A percentile compares a stretch with the other conserved stretches of the same genome.
Conservation (phyloP, 139 green algal species). For the Monoraphidium neglectum region DNA sequence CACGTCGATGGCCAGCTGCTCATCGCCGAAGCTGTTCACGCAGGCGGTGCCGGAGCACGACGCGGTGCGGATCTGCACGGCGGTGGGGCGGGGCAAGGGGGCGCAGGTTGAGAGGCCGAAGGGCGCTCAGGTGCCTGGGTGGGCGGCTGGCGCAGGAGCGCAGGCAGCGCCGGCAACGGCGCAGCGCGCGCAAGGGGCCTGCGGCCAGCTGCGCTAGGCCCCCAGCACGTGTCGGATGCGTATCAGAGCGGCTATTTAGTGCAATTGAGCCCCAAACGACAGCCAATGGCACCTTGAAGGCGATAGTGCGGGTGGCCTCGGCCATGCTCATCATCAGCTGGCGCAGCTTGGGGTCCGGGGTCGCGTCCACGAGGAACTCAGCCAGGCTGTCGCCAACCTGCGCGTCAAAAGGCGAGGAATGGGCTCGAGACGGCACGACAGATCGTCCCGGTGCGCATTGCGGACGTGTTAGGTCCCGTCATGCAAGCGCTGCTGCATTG, state of each 20-base stretch:
- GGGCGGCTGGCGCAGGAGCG: no score
- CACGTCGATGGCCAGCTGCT: slow-evolving; percentile 95
- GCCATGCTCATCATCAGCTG: slow-evolving; percentile 91
- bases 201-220: background rate
- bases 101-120: no score
- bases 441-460: background rate
- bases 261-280: no score
- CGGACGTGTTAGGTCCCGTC: background rate
- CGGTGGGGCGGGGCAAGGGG: no score
- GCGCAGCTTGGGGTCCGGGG: slow-evolving; percentile 86
- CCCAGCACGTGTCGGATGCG: background rate
- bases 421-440: background rate
- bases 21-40: slow-evolving; percentile 95
- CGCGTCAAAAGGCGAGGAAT: background rate
- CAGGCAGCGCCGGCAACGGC: no score
- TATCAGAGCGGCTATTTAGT: background rate
- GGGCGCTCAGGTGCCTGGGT: no score
- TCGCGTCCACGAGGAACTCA: slow-evolving; percentile 90
- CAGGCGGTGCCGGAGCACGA: slow-evolving; percentile 86
- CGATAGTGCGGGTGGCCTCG: slow-evolving; percentile 92
- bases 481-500: background rate
- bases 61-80: slow-evolving; percentile 80
- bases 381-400: slow-evolving; percentile 90
- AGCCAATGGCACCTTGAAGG: slow-evolving; percentile 95
- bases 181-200: no score